Evolutionary conservation across 306 rosid genomes (phyloP).

Genomic region (Quercus glauca): DNA sequence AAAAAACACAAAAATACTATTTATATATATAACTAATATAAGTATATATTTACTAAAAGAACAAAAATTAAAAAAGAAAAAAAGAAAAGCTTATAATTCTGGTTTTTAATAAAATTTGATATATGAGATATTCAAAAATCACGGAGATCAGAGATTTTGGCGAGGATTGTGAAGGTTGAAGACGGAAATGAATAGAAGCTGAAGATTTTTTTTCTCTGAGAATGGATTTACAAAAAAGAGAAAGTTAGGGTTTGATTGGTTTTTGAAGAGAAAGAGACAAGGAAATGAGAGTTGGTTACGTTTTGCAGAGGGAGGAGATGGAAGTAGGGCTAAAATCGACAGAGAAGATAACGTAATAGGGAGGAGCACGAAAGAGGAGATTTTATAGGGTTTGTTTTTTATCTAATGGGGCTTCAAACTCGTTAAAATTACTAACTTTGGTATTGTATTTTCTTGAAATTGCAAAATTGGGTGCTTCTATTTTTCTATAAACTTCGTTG

Average conservation of each 20-base stretch:
- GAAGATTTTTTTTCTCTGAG: no score
- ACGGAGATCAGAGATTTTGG: conserved; percentile 34
- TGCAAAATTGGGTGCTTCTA: not conserved
- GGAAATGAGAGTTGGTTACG: conserved; percentile 6
- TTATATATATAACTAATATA: not conserved
- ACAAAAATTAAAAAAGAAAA: not conserved
- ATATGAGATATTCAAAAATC: not conserved
- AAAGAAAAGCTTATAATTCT: not conserved
- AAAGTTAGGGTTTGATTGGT: not conserved
- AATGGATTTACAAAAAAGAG: no score
- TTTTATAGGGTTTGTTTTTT: conserved; percentile 21
- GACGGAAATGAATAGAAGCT: not conserved
- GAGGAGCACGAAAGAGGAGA: conserved; percentile 13
- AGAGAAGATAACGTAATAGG: conserved; percentile 33
- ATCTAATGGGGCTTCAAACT: conserved; percentile 3
- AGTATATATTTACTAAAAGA: not conserved
- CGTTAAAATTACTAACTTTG: not conserved
- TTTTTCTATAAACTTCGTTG: not conserved
- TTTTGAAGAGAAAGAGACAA: not conserved
- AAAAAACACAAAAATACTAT: not conserved
- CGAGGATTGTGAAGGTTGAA: not conserved
- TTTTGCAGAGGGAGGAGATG: conserved; percentile 4
- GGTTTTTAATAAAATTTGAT: not conserved
- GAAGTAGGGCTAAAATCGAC: conserved; percentile 38
- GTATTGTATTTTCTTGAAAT: not conserved